phyloP scores from a whole-genome alignment of 768 basidiomycete genomes.

The Lactarius tabidus region DNA sequence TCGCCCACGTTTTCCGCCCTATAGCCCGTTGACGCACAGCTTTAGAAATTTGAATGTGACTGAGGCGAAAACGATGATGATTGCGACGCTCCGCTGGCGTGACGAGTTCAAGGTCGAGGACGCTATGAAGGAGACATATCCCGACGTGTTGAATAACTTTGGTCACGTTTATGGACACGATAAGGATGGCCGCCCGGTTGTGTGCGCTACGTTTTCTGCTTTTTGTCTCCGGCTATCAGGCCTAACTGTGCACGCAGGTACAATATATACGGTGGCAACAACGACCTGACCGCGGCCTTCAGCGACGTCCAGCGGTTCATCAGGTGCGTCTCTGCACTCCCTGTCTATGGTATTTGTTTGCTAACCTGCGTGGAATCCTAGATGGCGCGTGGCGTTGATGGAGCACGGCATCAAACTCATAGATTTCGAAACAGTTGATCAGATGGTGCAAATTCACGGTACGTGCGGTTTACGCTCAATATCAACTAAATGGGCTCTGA shows the following conservation, averaged over 20 bases:
- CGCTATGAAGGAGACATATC: slow-evolving; percentile 48
- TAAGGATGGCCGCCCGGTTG: slow-evolving; percentile 63
- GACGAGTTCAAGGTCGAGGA: slow-evolving; percentile 59
- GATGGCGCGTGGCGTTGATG: slow-evolving; percentile 79
- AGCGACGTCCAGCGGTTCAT: slow-evolving; percentile 73
- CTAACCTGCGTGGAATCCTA: slow-evolving; percentile 28
- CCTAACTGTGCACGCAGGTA: slow-evolving; percentile 43
- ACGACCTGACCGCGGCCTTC: slow-evolving; percentile 67
- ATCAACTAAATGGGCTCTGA: background rate
- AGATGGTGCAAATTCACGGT: slow-evolving; percentile 28
- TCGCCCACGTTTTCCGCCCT: background rate
- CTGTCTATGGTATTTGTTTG: background rate
- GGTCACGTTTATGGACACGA: slow-evolving; percentile 67
- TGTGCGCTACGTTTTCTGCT: slow-evolving; percentile 42
- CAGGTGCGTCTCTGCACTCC: slow-evolving; percentile 42
- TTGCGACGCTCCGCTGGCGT: slow-evolving; percentile 68
- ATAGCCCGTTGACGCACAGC: background rate
- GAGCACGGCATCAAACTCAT: slow-evolving; percentile 59
- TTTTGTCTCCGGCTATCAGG: background rate
- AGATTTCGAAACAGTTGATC: slow-evolving; percentile 63
- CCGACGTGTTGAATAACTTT: slow-evolving; percentile 42
- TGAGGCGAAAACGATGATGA: slow-evolving; percentile 62
- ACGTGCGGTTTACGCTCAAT: background rate
- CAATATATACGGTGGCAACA: slow-evolving; percentile 71
- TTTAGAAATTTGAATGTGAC: slow-evolving; percentile 39